These are phyloP conservation scores for Clitopilus hobsonii DNA, from an alignment of 768 basidiomycete species.

Conservation along the genomic window DNA sequence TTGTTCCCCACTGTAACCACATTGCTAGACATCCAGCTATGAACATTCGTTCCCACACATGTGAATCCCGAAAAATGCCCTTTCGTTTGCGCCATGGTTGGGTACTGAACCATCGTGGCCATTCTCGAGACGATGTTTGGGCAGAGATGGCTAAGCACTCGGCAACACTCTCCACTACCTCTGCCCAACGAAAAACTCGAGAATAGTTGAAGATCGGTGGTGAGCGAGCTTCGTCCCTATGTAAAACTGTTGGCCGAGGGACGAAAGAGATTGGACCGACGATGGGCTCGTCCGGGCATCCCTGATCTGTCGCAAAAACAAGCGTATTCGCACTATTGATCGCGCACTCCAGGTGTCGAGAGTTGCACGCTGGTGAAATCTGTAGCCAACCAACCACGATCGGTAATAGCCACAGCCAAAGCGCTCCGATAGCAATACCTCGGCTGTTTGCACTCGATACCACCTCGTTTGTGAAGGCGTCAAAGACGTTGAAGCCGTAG, in stretches of 20 bases:
- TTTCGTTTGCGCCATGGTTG: too few relatives aligned
- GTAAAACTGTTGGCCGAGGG: not conserved
- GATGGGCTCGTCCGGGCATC: too few relatives aligned
- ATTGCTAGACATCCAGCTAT: constrained; percentile 17
- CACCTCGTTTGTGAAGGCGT: constrained; percentile 15
- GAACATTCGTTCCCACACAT: constrained; percentile 16
- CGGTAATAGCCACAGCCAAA: constrained; percentile 41
- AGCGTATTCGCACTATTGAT: constrained; percentile 21
- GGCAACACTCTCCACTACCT: constrained; percentile 6
- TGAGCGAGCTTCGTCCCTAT: constrained; percentile 11
- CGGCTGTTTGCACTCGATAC: constrained; percentile 18
- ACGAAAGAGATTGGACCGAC: not conserved
- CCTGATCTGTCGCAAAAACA: too few relatives aligned
- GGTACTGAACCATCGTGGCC: too few relatives aligned
- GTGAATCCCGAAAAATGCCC: too few relatives aligned
- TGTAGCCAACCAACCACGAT: constrained; percentile 37
- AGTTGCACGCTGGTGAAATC: constrained; percentile 34
- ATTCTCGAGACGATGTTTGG: too few relatives aligned
- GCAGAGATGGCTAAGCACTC: constrained; percentile 7
- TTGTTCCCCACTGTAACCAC: constrained; percentile 23
- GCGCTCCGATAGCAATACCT: constrained; percentile 24
- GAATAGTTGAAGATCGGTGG: constrained; percentile 18
- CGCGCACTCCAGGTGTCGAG: constrained; percentile 21
- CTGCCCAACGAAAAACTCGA: constrained; percentile 15
- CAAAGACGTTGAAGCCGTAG: constrained; percentile 28